Base-by-base conservation (phyloP, 2,329 filamentous ascomycete genomes). In the Rasamsonia emersonii region DNA sequence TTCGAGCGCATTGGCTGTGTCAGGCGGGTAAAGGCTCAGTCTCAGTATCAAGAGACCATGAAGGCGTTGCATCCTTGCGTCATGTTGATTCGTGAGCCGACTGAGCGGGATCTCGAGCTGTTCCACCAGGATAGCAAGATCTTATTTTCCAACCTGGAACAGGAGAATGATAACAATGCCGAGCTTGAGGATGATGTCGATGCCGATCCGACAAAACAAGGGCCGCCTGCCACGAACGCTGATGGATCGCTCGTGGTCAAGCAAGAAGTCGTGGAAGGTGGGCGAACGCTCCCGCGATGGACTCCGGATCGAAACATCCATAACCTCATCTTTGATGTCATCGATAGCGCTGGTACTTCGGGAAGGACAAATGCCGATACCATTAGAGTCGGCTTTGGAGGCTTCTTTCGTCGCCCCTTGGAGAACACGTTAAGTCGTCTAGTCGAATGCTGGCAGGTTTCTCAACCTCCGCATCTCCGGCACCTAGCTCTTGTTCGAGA, bases 401-500 rank as follows among this genome's bases (percentile, higher is more conserved):
- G 54, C 7, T 68, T 72, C 42, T 76, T 68, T 53, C 64, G 63
- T 32, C 60, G 72, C 30, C 69, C 73, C 0, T 45, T 75, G 18
- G 75, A 79, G 44, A 62, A 65, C 18, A 54, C 65, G 13, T 46
- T 78, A 14, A 53, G 53, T 29, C 66, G 71, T 16, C 43, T 79
- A 21, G 70, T 70, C 2, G 67, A 75, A 35, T 58, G 64, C 33
- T 77, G 73, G 67, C 65, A 73, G 33, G 45, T 67, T 10, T 70
- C 69, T n/a, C 75, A 79, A 42, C 74, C 75, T 15, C 52, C 58
- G 3, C 66, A 75, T 47, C 57, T 78, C 14, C 65, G 69, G 11
- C 72, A 77, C 44, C 52, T 76, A 10, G 63, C 68, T 8, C 57
- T 79, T 18, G 62, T 78, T 19, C 59, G 72, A 38, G 73, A 77